Evolutionary conservation across 2,329 filamentous ascomycete genomes (phyloP).

Genomic region (Verticillium alfalfae): DNA sequence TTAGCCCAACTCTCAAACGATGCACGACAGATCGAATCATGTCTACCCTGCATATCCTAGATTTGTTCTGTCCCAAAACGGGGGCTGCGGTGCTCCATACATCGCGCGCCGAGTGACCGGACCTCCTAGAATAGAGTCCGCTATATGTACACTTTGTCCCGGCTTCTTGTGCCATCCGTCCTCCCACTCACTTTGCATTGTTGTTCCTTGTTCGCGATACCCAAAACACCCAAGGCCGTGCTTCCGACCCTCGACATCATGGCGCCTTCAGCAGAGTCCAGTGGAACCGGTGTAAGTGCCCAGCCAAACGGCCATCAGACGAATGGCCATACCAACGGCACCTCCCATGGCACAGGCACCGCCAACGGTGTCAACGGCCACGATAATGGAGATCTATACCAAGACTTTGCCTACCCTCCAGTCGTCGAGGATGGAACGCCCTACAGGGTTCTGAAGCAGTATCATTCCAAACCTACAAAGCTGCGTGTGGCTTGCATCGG

Average conservation of each 20-base stretch:
- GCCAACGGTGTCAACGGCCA: not conserved
- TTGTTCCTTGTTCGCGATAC: not conserved
- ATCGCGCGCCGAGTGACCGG: not conserved
- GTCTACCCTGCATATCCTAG: not conserved
- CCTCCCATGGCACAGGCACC: conserved; percentile 4
- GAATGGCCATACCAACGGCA: not conserved
- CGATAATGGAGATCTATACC: not conserved
- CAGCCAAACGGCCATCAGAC: not conserved
- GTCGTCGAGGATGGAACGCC: conserved; percentile 12
- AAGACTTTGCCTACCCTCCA: conserved; percentile 19
- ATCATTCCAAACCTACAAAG: conserved; percentile 28
- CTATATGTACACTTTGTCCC: not conserved
- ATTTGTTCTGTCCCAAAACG: too few relatives aligned
- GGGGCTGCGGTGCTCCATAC: not conserved
- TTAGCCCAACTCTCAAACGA: not conserved
- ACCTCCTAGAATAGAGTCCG: not conserved
- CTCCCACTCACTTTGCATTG: not conserved
- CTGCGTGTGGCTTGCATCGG: conserved; percentile 23
- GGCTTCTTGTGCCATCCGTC: not conserved
- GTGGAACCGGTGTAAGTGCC: conserved; percentile 3
- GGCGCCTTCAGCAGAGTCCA: conserved; percentile 5
- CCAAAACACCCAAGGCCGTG: not conserved
- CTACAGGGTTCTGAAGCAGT: conserved; percentile 22
- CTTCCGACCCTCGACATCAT: not conserved
- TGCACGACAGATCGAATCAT: not conserved